Percentiles rank a stretch among this genome's conserved stretches.
These are phyloP conservation scores for Exophiala spinifera DNA, from an alignment of 2,329 filamentous ascomycete genomes.

Conservation along the genomic window DNA sequence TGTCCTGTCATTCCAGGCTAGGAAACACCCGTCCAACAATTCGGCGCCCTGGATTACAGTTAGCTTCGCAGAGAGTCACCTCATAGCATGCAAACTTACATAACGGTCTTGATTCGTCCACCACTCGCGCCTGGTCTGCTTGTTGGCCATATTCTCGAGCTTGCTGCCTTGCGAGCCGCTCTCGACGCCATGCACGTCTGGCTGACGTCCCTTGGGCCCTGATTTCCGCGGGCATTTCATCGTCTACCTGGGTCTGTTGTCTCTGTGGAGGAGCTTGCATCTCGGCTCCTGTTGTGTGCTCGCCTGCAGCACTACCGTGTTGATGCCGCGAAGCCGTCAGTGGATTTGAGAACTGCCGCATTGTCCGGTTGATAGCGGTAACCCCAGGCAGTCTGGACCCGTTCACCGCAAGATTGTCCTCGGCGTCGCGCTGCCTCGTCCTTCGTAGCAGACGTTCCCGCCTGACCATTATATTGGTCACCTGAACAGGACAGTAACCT, in stretches of 20 bases:
- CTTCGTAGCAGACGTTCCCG: constrained; percentile 66
- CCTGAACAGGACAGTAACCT: constrained; percentile 61
- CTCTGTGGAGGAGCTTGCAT: background rate
- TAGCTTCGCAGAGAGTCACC: background rate
- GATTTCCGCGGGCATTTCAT: constrained; percentile 25
- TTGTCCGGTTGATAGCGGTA: constrained; percentile 5
- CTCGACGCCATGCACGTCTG: constrained; percentile 26
- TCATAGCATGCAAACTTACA: constrained; percentile 17
- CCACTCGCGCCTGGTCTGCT: constrained; percentile 20
- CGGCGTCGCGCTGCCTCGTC: constrained; percentile 16
- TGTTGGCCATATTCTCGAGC: constrained; percentile 21
- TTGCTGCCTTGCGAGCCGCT: constrained; percentile 24
- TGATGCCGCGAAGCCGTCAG: constrained; percentile 3
- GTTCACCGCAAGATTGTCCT: background rate
- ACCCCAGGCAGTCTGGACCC: background rate
- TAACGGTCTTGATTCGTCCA: constrained; percentile 19
- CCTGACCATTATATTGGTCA: constrained; percentile 84
- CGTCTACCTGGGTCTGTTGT: constrained; percentile 5
- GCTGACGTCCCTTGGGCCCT: constrained; percentile 24
- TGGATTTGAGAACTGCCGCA: constrained; percentile 12
- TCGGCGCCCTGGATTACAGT: constrained; percentile 20
- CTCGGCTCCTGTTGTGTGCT: constrained; percentile 6
- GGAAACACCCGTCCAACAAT: constrained; percentile 20
- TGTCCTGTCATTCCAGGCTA: constrained; percentile 13
- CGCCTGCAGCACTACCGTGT: constrained; percentile 2